Evolutionary conservation across 495 filamentous ascomycete species (phyloP).

Genomic region (Hypomontagnella monticulosa): DNA sequence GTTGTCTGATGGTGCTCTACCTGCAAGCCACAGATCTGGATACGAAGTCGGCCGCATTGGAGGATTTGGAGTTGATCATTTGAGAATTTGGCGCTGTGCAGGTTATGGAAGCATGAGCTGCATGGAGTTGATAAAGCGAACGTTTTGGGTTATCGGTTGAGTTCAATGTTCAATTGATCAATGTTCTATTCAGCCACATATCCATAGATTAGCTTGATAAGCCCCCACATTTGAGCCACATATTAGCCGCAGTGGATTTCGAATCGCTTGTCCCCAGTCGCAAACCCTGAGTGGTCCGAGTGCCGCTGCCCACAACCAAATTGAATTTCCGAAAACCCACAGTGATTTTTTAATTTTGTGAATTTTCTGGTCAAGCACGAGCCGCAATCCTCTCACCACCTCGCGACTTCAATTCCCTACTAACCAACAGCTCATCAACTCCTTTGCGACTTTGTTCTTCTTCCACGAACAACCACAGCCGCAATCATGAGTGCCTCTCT

Average conservation of each 20-base stretch:
- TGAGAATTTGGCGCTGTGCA: too few relatives aligned
- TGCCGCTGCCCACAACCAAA: conserved; percentile 27
- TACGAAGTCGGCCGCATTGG: too few relatives aligned
- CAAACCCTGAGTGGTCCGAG: conserved; percentile 34
- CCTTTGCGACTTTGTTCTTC: conserved; percentile 36
- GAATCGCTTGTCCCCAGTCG: conserved; percentile 19
- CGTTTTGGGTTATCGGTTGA: too few relatives aligned
- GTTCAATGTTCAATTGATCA: too few relatives aligned
- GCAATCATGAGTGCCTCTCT: conserved; percentile 67
- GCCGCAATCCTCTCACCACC: conserved; percentile 14
- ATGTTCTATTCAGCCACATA: too few relatives aligned
- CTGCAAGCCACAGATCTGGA: too few relatives aligned
- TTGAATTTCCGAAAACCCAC: conserved; percentile 21
- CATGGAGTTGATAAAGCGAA: too few relatives aligned
- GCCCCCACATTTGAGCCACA: too few relatives aligned
- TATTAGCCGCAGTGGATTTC: not conserved
- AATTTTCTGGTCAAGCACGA: conserved; percentile 21
- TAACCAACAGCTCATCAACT: conserved; percentile 8
- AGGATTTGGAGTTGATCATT: too few relatives aligned
- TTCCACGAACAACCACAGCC: conserved; percentile 40
- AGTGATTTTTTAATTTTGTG: conserved; percentile 6
- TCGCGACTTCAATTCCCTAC: conserved; percentile 26
- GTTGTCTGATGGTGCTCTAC: too few relatives aligned
- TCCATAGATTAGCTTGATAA: too few relatives aligned
- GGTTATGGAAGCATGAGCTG: too few relatives aligned